Conservation (phyloP, 2,329 filamentous ascomycete species). For the Cyphellophora attinorum region DNA sequence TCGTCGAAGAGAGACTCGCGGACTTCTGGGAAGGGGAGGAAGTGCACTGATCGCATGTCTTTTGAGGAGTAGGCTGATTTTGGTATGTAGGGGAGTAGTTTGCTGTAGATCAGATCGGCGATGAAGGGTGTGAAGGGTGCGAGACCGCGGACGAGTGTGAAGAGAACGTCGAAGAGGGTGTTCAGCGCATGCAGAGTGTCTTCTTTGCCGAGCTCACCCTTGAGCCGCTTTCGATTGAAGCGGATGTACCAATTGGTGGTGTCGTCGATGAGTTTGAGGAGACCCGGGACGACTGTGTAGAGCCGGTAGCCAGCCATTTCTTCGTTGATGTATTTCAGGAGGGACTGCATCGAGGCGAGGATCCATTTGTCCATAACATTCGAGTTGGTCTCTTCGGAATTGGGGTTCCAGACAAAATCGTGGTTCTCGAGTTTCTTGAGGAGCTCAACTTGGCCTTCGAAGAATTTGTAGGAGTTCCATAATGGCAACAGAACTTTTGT, state of each 20-base stretch:
- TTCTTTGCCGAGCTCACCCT: conserved; percentile 73
- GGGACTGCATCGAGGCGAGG: conserved; percentile 71
- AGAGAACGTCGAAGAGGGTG: conserved; percentile 87
- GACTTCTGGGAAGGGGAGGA: conserved; percentile 81
- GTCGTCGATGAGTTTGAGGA: conserved; percentile 73
- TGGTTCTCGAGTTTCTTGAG: conserved; percentile 73
- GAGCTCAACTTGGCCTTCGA: conserved; percentile 72
- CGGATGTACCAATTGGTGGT: conserved; percentile 91
- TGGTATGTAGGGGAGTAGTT: conserved; percentile 73
- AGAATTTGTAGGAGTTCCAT: conserved; percentile 92
- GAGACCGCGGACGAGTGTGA: conserved; percentile 75
- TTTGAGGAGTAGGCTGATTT: conserved; percentile 56
- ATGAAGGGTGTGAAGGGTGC: conserved; percentile 95
- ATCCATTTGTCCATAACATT: conserved; percentile 95
- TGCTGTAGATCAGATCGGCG: conserved; percentile 86
- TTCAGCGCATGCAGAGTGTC: conserved; percentile 89
- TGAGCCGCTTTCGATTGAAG: conserved; percentile 75
- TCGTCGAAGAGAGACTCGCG: conserved; percentile 79
- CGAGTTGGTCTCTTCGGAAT: conserved; percentile 59
- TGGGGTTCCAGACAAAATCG: conserved; percentile 65
- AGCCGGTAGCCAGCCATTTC: conserved; percentile 71
- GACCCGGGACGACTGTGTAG: conserved; percentile 76
- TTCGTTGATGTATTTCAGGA: conserved; percentile 75
- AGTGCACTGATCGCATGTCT: conserved; percentile 82
- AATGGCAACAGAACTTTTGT: conserved; percentile 74